Conservation (phyloP, 2,329 filamentous ascomycete species). For the Dactylellina leptospora region DNA sequence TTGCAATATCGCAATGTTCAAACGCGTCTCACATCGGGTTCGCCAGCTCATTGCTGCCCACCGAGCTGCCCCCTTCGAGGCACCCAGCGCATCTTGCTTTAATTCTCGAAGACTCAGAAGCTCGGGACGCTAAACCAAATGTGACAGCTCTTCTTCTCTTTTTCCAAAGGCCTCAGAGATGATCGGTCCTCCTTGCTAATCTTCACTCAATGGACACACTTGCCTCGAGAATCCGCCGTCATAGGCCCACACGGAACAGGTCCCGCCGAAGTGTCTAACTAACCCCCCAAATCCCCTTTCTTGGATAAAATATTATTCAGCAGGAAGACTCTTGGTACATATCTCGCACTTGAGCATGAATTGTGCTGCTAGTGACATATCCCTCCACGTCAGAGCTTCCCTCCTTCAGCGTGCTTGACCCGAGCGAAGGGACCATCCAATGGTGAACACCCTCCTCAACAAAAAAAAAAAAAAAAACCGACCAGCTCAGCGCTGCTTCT, state of each 20-base stretch:
- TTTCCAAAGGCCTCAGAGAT: slow-evolving; percentile 20
- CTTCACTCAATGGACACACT: slow-evolving; percentile 19
- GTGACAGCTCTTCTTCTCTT: slow-evolving; percentile 27
- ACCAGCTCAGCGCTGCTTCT: slow-evolving; percentile 45
- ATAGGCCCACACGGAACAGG: slow-evolving; percentile 50
- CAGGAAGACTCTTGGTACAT: background rate
- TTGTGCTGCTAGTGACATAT: background rate
- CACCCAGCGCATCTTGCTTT: slow-evolving; percentile 6
- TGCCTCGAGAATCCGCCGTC: slow-evolving; percentile 19
- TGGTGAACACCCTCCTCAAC: slow-evolving; percentile 16
- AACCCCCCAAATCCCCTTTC: slow-evolving; percentile 15
- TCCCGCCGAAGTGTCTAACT: slow-evolving; percentile 35
- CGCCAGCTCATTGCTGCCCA: slow-evolving; percentile 42
- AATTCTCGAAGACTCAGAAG: slow-evolving; percentile 24
- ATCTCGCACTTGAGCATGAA: background rate
- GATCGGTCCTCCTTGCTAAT: slow-evolving; percentile 45
- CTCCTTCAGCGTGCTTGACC: slow-evolving; percentile 17
- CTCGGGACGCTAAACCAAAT: slow-evolving; percentile 34
- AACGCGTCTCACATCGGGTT: slow-evolving; percentile 45
- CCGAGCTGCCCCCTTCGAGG: slow-evolving; percentile 14
- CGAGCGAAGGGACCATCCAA: slow-evolving; percentile 28
- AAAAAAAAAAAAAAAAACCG: slow-evolving; percentile 22
- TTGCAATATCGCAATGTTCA: too few relatives aligned
- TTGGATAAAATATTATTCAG: slow-evolving; percentile 20
- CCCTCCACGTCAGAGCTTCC: slow-evolving; percentile 47